Conservation (phyloP, 768 basidiomycete genomes). For the Tulasnella sp. region DNA sequence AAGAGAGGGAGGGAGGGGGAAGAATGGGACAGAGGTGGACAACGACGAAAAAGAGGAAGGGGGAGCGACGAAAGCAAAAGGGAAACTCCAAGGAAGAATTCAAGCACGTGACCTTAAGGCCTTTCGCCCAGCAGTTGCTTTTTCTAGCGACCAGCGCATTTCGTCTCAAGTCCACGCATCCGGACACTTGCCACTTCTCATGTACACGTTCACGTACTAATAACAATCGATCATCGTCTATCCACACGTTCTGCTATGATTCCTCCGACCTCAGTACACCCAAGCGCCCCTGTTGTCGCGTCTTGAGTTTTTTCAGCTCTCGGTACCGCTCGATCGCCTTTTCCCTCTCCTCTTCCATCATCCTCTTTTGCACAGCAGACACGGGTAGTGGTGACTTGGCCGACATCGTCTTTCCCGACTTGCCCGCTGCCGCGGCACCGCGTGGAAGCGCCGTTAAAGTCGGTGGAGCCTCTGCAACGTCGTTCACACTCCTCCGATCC, state of each 20-base stretch:
- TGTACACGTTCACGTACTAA: no score
- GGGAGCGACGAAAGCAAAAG: not conserved
- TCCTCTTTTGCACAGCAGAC: conserved; percentile 11
- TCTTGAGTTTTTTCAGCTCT: conserved; percentile 8
- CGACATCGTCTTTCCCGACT: not conserved
- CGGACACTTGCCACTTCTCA: no score
- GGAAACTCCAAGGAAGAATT: not conserved
- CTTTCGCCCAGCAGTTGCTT: not conserved
- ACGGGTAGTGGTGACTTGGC: not conserved
- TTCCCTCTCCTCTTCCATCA: conserved; percentile 17
- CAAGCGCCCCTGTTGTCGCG: not conserved
- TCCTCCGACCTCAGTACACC: not conserved
- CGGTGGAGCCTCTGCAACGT: conserved; percentile 11
- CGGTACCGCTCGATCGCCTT: conserved; percentile 13
- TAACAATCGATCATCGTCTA: no score
- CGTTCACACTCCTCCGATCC: conserved; percentile 16
- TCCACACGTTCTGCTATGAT: not conserved
- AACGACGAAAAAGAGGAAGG: not conserved
- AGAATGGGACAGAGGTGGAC: not conserved
- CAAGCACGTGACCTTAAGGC: not conserved
- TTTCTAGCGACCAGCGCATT: not conserved
- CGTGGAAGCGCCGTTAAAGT: not conserved
- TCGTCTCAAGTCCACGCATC: not conserved
- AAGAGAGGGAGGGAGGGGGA: not conserved
- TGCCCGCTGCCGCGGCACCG: not conserved